Conservation (phyloP, 768 basidiomycete species). For the Leccinum aurantiacum region DNA sequence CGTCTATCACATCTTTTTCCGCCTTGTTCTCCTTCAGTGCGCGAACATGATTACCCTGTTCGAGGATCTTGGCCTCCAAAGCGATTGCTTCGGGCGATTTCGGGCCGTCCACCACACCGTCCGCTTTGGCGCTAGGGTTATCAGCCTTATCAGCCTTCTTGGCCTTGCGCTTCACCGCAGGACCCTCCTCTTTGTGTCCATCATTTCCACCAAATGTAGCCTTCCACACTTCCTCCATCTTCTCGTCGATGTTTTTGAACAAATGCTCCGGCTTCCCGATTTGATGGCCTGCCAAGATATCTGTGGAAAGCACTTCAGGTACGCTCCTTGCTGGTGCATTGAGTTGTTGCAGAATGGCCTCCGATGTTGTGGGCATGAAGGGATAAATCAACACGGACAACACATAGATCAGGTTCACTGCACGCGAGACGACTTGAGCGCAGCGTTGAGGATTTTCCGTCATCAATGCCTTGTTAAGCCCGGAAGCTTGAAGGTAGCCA, state of each 20-base stretch:
- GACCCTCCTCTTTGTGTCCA: slow-evolving; percentile 41
- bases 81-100: slow-evolving; percentile 73
- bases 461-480: slow-evolving; percentile 88
- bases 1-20: slow-evolving; percentile 44
- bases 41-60: slow-evolving; percentile 75
- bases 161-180: slow-evolving; percentile 49
- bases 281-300: slow-evolving; percentile 83
- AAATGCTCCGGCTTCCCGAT: slow-evolving; percentile 87
- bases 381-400: slow-evolving; percentile 86
- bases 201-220: slow-evolving; percentile 71
- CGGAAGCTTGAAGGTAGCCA: slow-evolving; percentile 89
- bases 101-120: slow-evolving; percentile 44
- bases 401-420: slow-evolving; percentile 90
- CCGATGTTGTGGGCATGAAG: slow-evolving; percentile 93
- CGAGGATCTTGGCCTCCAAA: slow-evolving; percentile 71
- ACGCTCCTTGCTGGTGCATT: slow-evolving; percentile 86
- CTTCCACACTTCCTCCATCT: slow-evolving; percentile 81
- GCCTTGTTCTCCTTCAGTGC: slow-evolving; percentile 53
- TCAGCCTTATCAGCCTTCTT: slow-evolving; percentile 53
- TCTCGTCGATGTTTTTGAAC: slow-evolving; percentile 93
- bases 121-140: slow-evolving; percentile 47
- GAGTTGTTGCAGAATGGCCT: slow-evolving; percentile 78
- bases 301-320: slow-evolving; percentile 68
- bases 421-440: slow-evolving; percentile 85
- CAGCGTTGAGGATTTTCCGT: slow-evolving; percentile 79